A percentile compares a stretch with the other conserved stretches of the same genome.
phyloP scores from a whole-genome alignment of 306 rosid genomes.

The Quercus cerris region DNA sequence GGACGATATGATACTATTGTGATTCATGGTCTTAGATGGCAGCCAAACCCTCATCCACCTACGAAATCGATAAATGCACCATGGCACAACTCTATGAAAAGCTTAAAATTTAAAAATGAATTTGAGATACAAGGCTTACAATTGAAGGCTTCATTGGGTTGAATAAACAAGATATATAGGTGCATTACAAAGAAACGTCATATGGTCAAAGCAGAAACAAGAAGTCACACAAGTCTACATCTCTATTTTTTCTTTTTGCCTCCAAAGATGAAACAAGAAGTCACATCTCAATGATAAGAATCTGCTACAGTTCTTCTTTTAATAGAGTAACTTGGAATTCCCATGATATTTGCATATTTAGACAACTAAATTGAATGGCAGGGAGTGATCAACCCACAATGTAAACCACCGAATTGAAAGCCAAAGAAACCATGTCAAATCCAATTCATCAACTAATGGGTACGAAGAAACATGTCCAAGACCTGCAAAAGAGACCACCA shows the following conservation, averaged over 20 bases:
- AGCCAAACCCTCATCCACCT: conserved; percentile 16
- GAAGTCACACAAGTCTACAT: background rate
- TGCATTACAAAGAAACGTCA: background rate
- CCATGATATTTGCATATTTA: background rate
- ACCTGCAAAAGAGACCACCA: conserved; percentile 18
- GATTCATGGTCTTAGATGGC: conserved; percentile 23
- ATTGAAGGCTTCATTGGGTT: background rate
- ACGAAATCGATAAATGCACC: background rate
- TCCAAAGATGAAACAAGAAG: background rate
- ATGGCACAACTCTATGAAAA: background rate
- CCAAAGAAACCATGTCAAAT: conserved; percentile 5
- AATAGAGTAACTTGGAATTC: background rate
- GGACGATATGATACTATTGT: conserved; percentile 13
- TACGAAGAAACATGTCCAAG: background rate
- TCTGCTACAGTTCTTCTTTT: background rate
- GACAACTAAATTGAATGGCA: background rate
- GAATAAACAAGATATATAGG: background rate
- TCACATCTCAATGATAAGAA: conserved; percentile 17
- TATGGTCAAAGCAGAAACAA: background rate
- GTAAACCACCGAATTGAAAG: background rate
- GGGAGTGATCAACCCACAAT: background rate
- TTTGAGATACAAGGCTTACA: conserved; percentile 4
- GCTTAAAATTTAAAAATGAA: background rate
- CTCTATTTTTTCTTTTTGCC: background rate
- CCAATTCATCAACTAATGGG: conserved; percentile 9